Conservation (phyloP, 352 stramenopile species). For the Globisporangium abappressorium region DNA sequence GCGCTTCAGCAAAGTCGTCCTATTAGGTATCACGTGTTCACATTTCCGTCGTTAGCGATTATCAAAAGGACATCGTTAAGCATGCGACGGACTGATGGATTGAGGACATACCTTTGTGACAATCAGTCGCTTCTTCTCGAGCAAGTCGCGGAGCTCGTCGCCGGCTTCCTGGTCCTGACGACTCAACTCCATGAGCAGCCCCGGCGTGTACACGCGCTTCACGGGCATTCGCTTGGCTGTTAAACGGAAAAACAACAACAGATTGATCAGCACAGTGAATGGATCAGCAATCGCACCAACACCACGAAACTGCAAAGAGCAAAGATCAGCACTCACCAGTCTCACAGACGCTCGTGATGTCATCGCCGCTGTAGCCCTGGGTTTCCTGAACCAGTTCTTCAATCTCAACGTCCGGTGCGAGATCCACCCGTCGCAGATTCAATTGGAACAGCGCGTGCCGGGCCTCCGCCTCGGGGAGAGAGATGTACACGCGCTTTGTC, state of each 20-base stretch:
- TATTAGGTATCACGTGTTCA: constrained; percentile 4
- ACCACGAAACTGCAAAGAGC: neutral
- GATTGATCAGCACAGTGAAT: neutral
- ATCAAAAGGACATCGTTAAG: neutral
- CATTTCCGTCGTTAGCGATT: neutral
- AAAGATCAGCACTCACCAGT: constrained; percentile 34
- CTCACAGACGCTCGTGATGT: constrained; percentile 59
- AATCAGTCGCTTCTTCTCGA: constrained; percentile 58
- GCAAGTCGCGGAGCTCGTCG: constrained; percentile 28
- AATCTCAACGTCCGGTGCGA: constrained; percentile 54
- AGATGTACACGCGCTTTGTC: constrained; percentile 86
- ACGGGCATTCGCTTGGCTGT: constrained; percentile 21
- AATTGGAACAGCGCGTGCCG: constrained; percentile 33
- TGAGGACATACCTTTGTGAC: constrained; percentile 47
- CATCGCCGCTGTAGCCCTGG: constrained; percentile 84
- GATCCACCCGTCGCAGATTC: constrained; percentile 31
- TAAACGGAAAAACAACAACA: neutral
- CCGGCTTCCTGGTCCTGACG: constrained; percentile 41
- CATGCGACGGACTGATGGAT: neutral
- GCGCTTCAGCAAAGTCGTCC: constrained; percentile 30
- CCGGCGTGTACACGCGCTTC: constrained; percentile 21
- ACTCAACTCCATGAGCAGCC: constrained; percentile 36
- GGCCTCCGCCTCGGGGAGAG: constrained; percentile 17
- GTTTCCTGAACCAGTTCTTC: constrained; percentile 57
- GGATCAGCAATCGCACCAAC: neutral